phyloP scores from a whole-genome alignment of 2,329 filamentous ascomycete species.

The Trichophyton mentagrophytes region DNA sequence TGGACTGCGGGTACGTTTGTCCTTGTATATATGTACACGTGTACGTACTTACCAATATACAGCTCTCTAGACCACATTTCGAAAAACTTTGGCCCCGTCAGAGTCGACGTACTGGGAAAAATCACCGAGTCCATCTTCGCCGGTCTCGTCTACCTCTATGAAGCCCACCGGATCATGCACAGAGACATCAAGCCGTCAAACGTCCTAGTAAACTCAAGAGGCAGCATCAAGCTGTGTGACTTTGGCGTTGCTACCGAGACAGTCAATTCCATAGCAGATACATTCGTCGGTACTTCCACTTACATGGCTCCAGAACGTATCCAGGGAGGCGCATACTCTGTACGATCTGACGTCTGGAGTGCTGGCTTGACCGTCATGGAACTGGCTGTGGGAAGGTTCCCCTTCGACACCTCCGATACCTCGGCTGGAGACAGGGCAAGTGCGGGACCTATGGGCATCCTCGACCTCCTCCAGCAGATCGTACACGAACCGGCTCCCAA shows the following conservation, averaged over 20 bases:
- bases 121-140: slow-evolving; percentile 92
- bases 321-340: slow-evolving; percentile 90
- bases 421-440: slow-evolving; percentile 55
- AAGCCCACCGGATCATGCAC: slow-evolving; percentile 95
- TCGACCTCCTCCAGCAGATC: slow-evolving; percentile 92
- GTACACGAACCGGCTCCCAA: slow-evolving; percentile 90
- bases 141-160: slow-evolving; percentile 88
- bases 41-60: slow-evolving; percentile 15
- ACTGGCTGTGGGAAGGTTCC: slow-evolving; percentile 91
- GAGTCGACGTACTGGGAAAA: slow-evolving; percentile 92
- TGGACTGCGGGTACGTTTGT: slow-evolving; percentile 84
- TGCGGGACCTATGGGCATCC: slow-evolving; percentile 73
- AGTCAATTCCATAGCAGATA: slow-evolving; percentile 95
- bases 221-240: slow-evolving; percentile 93
- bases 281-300: slow-evolving; percentile 94
- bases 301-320: slow-evolving; percentile 99
- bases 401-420: slow-evolving; percentile 73
- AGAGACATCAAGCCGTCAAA: slow-evolving; percentile 98
- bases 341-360: slow-evolving; percentile 98
- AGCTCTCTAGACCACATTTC: slow-evolving; percentile 90
- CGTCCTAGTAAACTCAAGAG: slow-evolving; percentile 86
- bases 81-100: slow-evolving; percentile 84
- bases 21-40: slow-evolving; percentile 6
- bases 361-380: slow-evolving; percentile 94
- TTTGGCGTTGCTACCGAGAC: slow-evolving; percentile 98